Evolutionary conservation across 805 yeast genomes (phyloP), one percentile per base, ranked within the genome.

Genomic region (Starmerella stigmatis): DNA sequence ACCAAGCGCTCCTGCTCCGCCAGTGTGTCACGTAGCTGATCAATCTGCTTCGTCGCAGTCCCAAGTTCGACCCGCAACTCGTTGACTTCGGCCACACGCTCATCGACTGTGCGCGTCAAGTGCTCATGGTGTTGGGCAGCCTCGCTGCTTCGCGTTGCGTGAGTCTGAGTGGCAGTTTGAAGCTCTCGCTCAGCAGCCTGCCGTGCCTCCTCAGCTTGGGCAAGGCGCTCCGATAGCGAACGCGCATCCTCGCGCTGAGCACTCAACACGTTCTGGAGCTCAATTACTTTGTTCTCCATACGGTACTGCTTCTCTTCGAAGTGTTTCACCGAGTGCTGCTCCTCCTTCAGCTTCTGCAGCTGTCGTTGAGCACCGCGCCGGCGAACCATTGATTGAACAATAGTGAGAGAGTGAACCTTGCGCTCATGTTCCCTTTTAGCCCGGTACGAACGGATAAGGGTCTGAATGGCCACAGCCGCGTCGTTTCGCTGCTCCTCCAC

Each of bases 271-370:
- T 89, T 94, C 3, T 96, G 89, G 55, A 92, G 75, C 64, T 88
- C 94, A 53, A 92, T 86, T n/a, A 94, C 96, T 71, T 94, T 92
- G 65, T 92, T 92, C 64, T 92, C 99, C 58, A 94, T 74, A 62
- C 82, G 78, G 66, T 86, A 92, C 57, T 94, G 86, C 31, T 85
- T 94, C 62, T 89, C 95, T 38, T 52, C 56, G 68, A 85, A 74
- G 60, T 81, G 94, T 61, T 81, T 80, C 36, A 86, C 94, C 13
- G 95, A 85, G 61, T 85, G 85, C 25, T 96, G 95, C 53, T 92
- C 97, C n/a, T 72, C 73, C 61, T 77, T 83, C 62, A 86, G 69
- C 46, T 70, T 65, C 51, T 68, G 66, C 56, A 84, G 75, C 60
- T 81, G 80, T 42, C 67, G 67, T 51, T 68, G 68, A 21, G 99